phyloP scores from a whole-genome alignment of 2,329 filamentous ascomycete genomes.

The Ascocoryne sarcoides region DNA sequence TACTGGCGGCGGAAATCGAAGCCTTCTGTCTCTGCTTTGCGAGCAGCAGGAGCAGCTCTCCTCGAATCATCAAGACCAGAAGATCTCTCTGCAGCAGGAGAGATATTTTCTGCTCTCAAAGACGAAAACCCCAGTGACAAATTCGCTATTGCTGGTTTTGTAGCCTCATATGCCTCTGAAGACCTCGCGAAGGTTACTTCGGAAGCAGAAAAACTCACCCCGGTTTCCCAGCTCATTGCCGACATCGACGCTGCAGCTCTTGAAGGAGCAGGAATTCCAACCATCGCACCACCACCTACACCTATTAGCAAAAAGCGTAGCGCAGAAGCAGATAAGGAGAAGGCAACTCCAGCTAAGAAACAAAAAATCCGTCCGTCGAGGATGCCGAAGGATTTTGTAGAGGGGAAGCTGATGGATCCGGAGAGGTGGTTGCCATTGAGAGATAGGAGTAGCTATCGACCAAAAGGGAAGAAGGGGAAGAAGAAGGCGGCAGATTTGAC shows the following conservation, averaged over 20 bases:
- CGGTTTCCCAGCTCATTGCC: conserved; percentile 51
- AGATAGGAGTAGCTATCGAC: conserved; percentile 80
- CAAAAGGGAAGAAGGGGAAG: conserved; percentile 88
- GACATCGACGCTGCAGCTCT: conserved; percentile 54
- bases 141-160: conserved; percentile 69
- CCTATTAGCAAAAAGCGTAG: conserved; percentile 40
- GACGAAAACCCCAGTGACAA: conserved; percentile 57
- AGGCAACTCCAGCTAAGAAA: conserved; percentile 39
- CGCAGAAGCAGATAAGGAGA: conserved; percentile 32
- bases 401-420: conserved; percentile 72
- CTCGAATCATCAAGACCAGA: conserved; percentile 63
- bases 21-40: conserved; percentile 57
- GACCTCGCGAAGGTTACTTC: conserved; percentile 47
- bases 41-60: conserved; percentile 74
- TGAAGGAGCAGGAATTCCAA: conserved; percentile 56
- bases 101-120: conserved; percentile 70
- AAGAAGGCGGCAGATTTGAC: conserved; percentile 70
- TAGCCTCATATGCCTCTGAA: conserved; percentile 66
- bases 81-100: conserved; percentile 61
- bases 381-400: conserved; percentile 66
- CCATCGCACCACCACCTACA: conserved; percentile 34
- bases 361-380: conserved; percentile 51
- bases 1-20: conserved; percentile 67
- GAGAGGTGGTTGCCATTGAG: conserved; percentile 90
- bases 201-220: conserved; percentile 48